phyloP scores from a whole-genome alignment of 306 rosid genomes.

The Prunus salicina region DNA sequence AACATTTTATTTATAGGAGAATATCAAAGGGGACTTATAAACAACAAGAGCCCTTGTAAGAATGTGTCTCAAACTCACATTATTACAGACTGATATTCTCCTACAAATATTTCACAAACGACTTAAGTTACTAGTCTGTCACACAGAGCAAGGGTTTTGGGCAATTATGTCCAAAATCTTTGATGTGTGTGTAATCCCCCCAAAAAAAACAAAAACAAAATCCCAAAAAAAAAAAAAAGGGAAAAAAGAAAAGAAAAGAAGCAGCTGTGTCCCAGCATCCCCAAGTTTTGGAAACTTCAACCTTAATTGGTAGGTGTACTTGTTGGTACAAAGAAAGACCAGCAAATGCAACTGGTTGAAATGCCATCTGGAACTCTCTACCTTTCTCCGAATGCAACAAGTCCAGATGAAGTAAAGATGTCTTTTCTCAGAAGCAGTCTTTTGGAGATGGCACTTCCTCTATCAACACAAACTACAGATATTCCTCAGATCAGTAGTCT shows the following conservation, averaged over 20 bases:
- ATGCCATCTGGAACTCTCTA: background rate
- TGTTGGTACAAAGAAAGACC: background rate
- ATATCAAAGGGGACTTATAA: background rate
- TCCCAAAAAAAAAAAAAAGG: no score
- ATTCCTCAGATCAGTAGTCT: background rate
- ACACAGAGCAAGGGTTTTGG: background rate
- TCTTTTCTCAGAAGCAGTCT: background rate
- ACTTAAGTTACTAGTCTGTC: background rate
- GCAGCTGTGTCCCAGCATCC: background rate
- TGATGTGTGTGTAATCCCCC: background rate
- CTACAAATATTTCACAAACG: background rate
- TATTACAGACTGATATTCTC: background rate
- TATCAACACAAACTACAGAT: slow-evolving; percentile 11
- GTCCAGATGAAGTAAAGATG: background rate
- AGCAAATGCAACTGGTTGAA: background rate
- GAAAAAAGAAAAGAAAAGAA: no score
- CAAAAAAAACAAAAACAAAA: no score
- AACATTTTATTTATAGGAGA: background rate
- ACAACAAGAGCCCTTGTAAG: background rate
- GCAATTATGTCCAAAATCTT: background rate
- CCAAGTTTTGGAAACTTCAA: background rate
- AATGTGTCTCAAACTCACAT: background rate
- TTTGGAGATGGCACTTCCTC: slow-evolving; percentile 25
- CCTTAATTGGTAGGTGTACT: background rate
- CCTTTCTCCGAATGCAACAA: background rate